Percentiles rank a stretch among this genome's conserved stretches.
These are phyloP conservation scores for Myxozyma geophila DNA, from an alignment of 805 yeast genomes.

Conservation along the genomic window DNA sequence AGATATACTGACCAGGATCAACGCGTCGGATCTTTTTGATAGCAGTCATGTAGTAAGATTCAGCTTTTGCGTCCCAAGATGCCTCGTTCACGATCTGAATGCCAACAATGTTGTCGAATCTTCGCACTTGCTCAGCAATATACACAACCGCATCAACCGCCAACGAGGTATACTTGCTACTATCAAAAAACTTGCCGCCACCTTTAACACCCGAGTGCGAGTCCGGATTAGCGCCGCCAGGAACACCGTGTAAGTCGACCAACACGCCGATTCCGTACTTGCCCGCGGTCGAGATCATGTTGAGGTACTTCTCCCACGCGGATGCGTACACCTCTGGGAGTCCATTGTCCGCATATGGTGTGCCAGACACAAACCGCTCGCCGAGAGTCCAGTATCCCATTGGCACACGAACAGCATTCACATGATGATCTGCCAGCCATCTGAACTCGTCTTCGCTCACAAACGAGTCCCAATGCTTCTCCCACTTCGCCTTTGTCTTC, in stretches of 20 bases:
- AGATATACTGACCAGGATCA: slow-evolving; percentile 65
- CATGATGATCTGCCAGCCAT: slow-evolving; percentile 68
- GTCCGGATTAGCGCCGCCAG: slow-evolving; percentile 88
- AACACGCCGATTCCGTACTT: slow-evolving; percentile 69
- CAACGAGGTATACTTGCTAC: slow-evolving; percentile 44
- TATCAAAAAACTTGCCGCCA: slow-evolving; percentile 68
- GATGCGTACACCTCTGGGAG: slow-evolving; percentile 60
- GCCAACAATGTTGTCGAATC: slow-evolving; percentile 73
- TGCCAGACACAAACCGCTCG: slow-evolving; percentile 53
- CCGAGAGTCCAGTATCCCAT: slow-evolving; percentile 93
- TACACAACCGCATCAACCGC: slow-evolving; percentile 60
- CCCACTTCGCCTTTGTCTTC: slow-evolving; percentile 56
- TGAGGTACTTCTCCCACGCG: slow-evolving; percentile 65
- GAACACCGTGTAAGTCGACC: slow-evolving; percentile 86
- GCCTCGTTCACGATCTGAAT: slow-evolving; percentile 88
- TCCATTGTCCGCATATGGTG: slow-evolving; percentile 61
- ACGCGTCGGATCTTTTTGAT: slow-evolving; percentile 59
- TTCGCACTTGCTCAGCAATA: slow-evolving; percentile 62
- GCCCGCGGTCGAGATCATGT: slow-evolving; percentile 61
- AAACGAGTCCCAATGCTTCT: slow-evolving; percentile 68
- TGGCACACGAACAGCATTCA: slow-evolving; percentile 84
- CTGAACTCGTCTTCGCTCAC: slow-evolving; percentile 75
- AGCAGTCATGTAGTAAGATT: slow-evolving; percentile 68
- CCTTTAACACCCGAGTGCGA: slow-evolving; percentile 81
- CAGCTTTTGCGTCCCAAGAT: slow-evolving; percentile 60